A percentile compares a stretch with the other conserved stretches of the same genome.
Evolutionary conservation across 1,284 basidiomycete genomes (phyloP).

Genomic region (Ceratobasidium theobromae): DNA sequence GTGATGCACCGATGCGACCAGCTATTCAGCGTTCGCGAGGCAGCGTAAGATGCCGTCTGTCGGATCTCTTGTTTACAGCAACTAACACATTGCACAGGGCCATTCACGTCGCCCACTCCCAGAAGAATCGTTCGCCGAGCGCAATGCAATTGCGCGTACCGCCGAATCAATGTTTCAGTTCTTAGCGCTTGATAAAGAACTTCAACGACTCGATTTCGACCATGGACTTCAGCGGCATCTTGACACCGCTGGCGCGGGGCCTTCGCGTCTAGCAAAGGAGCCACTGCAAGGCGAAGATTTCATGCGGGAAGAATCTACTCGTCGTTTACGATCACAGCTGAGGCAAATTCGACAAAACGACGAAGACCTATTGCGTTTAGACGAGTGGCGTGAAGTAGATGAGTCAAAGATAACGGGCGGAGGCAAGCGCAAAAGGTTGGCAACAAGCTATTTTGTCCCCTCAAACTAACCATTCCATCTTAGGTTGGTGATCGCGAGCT

Average conservation of each 20-base stretch:
- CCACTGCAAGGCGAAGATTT: not conserved
- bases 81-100: not conserved
- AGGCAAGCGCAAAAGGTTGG: slow-evolving; percentile 11
- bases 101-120: slow-evolving; percentile 35
- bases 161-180: slow-evolving; percentile 72
- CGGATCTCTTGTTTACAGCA: not conserved
- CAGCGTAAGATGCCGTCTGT: not conserved
- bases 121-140: slow-evolving; percentile 55
- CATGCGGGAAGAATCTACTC: not conserved
- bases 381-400: slow-evolving; percentile 41
- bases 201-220: slow-evolving; percentile 34
- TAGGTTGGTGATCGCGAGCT: slow-evolving; percentile 54
- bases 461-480: too few species aligned
- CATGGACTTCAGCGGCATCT: slow-evolving; percentile 34
- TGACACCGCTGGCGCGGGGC: slow-evolving; percentile 36
- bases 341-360: slow-evolving; percentile 14
- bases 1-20: slow-evolving; percentile 6
- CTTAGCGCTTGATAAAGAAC: slow-evolving; percentile 54
- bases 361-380: slow-evolving; percentile 28
- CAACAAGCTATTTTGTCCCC: too few species aligned
- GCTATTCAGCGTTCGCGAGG: not conserved
- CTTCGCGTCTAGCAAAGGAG: slow-evolving; percentile 11
- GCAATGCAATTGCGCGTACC: slow-evolving; percentile 75
- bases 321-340: not conserved
- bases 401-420: slow-evolving; percentile 40